Base-by-base conservation (phyloP, 345 rosid genomes). In the Murraya paniculata region DNA sequence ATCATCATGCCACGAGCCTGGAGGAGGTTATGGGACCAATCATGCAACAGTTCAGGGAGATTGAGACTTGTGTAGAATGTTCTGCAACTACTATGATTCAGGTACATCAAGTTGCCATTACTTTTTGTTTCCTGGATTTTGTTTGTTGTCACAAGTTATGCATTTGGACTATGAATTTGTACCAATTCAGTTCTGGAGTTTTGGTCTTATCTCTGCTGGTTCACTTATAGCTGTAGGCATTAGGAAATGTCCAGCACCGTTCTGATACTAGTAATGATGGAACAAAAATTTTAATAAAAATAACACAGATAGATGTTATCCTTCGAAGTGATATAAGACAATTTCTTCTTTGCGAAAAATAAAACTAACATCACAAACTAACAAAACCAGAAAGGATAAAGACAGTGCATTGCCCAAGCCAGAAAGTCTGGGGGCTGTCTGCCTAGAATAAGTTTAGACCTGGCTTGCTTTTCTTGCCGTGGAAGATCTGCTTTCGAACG, bases 51-150 rank as follows among this genome's bases (percentile, higher is more conserved):
- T 88, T 87, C 81, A 83, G 94, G 84, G 96, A 93, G 86, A 93
- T 91, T 22, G 96, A 93, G 87, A 93, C 98, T 24, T 90, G 94
- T 72, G 88, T 93, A 39, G 98, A 93, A 77, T 93, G 98, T 82
- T 93, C 98, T 35, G 92, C 96, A 1, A 85, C 92, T 74, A 90
- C 93, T 18, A 88, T 85, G 70, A 85, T 90, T 84, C 98, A 93
- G 93, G 96, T 90, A 61, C 57, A 33, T 24, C 9, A 41, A 38
- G 72, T 71, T 75, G 38, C 35, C 55, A n/a, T 33, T 27, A 45
- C 59, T 61, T 38, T 18, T 18, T 36, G 24, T 41, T 77, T 64
- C 19, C 27, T 61, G 31, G 14, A 27, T 61, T 69, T 79, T 45
- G 60, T 59, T 77, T 69, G 66, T 22, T 56, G 25, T 74, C 67